Base-by-base conservation (phyloP, 305 asterid genomes). In the Fraxinus paxiana region DNA sequence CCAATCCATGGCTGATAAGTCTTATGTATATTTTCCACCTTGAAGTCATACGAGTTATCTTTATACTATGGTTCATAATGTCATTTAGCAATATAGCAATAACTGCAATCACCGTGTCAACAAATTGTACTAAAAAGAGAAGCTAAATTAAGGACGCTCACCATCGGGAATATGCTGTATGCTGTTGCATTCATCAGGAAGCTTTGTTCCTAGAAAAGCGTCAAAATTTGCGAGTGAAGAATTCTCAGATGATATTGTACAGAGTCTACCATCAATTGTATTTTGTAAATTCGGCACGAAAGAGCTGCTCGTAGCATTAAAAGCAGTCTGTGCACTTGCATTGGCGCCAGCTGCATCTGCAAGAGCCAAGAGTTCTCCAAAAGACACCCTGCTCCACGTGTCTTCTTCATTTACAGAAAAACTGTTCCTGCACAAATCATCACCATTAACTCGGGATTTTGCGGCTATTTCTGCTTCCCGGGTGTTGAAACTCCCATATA, bases 311-410 rank as follows among this genome's bases (percentile, higher is more conserved):
- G 77, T 75, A n/a, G 88, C 84, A 72, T 77, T 88, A 35, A 85
- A 81, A 79, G 69, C 63, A 61, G 76, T 33, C 13, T 20, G 63
- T 18, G 77, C 28, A 85, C 73, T 83, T 41, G 76, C 88, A 70
- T 77, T 82, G 33, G 81, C 80, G 41, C 90, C 88, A 70, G 80
- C 87, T 31, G 90, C 90, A 76, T 88, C 81, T 63, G 91, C 92
- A 10, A 87, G 79, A 61, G 87, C 90, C 87, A 95, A 85, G 82
- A 92, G 90, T 18, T 82, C 79, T 31, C 84, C 82, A 76, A 88
- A 91, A 6, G 94, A 83, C 80, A 85, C 61, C 20, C 76, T 87
- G 75, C 22, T 38, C 87, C 84, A 87, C 13, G 51, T 67, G 51
- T 81, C 86, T 12, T 77, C 61, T 12, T 84, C 82, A 20, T 84